Evolutionary conservation across 2,329 filamentous ascomycete species (phyloP), one percentile per base, ranked within the genome.

Genomic region (Curvularia sp.): DNA sequence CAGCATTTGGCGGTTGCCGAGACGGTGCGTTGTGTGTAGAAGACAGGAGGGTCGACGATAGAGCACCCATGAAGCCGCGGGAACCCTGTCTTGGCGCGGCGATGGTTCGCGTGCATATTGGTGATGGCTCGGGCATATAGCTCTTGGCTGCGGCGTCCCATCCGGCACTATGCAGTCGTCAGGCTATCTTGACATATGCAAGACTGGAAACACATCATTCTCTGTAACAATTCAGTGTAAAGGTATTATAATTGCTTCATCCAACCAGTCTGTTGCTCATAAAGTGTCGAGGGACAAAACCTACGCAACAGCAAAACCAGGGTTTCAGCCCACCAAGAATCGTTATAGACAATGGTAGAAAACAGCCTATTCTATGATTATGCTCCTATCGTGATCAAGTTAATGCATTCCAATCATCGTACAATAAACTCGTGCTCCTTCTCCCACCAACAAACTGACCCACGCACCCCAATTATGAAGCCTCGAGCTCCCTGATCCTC

Each of bases 401-500:
- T 7, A 8, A 19, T 19, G 9, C 10, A 19, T 12, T 32, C 3
- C 42, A 46, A 2, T 32, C 27, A 47, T 47, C 43, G 27, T 32
- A 47, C 27, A 47, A 32, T 18, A 47, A 18, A 23, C 21, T 3
- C 15, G 10, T 10, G 9, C 21, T 27, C 12, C 39, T 21, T 15
- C 19, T 19, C 25, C 32, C 12, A 23, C 27, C n/a, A 19, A 39
- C 34, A 13, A 23, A 19, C 36, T 34, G 49, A 52, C 32, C 43
- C 48, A 2, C 13, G 6, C 10, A 10, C 27, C 28, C 55, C 45
- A 30, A 38, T 28, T 36, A 57, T 21, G 59, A 59, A 50, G 73
- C 72, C 19, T 69, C 91, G 77, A 98, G 79, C 79, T 98, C 94
- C 15, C 83, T 87, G 73, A 98, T 88, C 54, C 95, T 84, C 75